Percentiles rank a stretch among this genome's conserved stretches.
phyloP scores from a whole-genome alignment of 2,329 filamentous ascomycete species.

The Fusarium sp. region DNA sequence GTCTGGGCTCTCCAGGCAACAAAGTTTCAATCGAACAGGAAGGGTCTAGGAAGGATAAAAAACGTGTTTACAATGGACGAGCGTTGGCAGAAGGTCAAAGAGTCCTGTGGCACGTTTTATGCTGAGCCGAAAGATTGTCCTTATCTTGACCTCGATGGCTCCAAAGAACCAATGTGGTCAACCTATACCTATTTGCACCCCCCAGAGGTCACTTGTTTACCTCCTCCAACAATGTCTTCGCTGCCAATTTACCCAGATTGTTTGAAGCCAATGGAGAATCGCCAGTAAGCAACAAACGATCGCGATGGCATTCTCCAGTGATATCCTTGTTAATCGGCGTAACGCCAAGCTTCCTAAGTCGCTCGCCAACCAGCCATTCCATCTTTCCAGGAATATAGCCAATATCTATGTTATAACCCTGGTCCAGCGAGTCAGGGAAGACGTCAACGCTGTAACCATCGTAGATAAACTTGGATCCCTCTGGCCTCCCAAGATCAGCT shows the following conservation, averaged over 20 bases:
- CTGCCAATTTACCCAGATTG: not conserved
- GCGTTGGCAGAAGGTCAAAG: not conserved
- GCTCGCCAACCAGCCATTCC: not conserved
- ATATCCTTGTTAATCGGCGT: not conserved
- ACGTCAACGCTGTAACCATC: conserved; percentile 1
- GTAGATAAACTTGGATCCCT: conserved; percentile 2
- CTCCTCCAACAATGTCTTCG: not conserved
- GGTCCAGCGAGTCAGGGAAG: not conserved
- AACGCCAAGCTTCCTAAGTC: not conserved
- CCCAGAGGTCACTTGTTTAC: not conserved
- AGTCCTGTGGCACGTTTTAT: not conserved
- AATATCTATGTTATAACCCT: not conserved
- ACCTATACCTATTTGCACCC: too few species aligned
- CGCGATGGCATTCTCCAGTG: not conserved
- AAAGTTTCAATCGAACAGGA: too few species aligned
- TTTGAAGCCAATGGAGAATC: not conserved
- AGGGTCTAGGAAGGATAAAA: not conserved
- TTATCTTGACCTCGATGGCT: not conserved
- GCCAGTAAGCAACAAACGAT: not conserved
- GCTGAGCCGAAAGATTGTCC: not conserved
- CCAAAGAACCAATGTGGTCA: too few species aligned
- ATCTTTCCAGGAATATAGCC: conserved; percentile 14
- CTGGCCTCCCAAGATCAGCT: not conserved
- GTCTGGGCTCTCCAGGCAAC: not conserved
- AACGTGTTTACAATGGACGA: not conserved